Conservation (phyloP, 257 asterid genomes). For the Paulownia fortunei region DNA sequence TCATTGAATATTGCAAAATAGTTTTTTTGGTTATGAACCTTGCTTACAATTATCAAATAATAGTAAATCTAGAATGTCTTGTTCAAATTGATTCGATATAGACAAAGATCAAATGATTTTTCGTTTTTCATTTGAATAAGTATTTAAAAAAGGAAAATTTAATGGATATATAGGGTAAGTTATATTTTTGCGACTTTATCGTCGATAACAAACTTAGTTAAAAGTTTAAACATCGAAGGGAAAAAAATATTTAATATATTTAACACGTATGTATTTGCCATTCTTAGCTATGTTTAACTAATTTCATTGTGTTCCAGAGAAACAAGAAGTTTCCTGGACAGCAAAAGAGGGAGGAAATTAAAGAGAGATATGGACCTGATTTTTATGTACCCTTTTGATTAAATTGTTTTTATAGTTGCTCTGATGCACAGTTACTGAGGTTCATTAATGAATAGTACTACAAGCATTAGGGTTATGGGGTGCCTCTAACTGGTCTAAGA, state of each 20-base stretch:
- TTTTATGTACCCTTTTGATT: background rate
- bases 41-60: background rate
- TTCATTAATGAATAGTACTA: slow-evolving; percentile 28
- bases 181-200: too few relatives aligned
- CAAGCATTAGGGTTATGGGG: slow-evolving; percentile 35
- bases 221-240: too few relatives aligned
- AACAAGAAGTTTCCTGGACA: slow-evolving; percentile 44
- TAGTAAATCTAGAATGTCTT: background rate
- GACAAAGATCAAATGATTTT: background rate
- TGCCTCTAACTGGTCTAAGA: slow-evolving; percentile 2
- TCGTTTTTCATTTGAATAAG: background rate
- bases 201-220: too few relatives aligned
- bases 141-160: background rate
- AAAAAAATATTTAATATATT: background rate
- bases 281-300: background rate
- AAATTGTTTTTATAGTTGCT: background rate
- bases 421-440: background rate
- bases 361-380: slow-evolving; percentile 63
- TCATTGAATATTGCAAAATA: too few relatives aligned
- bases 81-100: background rate
- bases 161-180: background rate
- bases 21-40: too few relatives aligned
- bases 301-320: slow-evolving; percentile 7
- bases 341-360: slow-evolving; percentile 56
- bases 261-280: background rate